These are phyloP conservation scores for Globisporangium barbulae DNA, from an alignment of 352 stramenopile genomes.

Conservation along the genomic window DNA sequence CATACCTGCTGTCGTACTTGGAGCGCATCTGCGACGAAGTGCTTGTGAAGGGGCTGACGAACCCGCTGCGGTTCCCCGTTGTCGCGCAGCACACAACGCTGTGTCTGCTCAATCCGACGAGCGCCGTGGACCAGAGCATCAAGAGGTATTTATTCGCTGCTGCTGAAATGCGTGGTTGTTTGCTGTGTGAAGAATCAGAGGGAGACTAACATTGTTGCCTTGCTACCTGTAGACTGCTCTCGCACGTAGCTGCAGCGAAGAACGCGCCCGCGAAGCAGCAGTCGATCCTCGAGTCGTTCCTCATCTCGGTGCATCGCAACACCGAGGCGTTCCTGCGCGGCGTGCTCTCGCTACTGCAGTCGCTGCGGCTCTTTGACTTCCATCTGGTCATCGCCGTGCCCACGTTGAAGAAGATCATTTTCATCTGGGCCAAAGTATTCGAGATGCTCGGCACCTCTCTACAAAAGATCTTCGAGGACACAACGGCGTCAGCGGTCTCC, in stretches of 20 bases:
- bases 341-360: slow-evolving; percentile 65
- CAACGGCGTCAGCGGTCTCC: neutral
- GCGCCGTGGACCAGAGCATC: slow-evolving; percentile 49
- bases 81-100: slow-evolving; percentile 76
- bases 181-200: neutral
- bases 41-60: slow-evolving; percentile 62
- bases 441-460: slow-evolving; percentile 45
- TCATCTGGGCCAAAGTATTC: slow-evolving; percentile 72
- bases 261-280: slow-evolving; percentile 35
- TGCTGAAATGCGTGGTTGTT: too few relatives aligned
- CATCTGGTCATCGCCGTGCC: slow-evolving; percentile 45
- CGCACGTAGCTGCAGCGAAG: slow-evolving; percentile 49
- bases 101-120: slow-evolving; percentile 70
- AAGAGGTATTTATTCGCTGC: slow-evolving; percentile 43
- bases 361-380: slow-evolving; percentile 62
- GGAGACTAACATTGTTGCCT: neutral
- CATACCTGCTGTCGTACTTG: slow-evolving; percentile 52
- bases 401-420: slow-evolving; percentile 71
- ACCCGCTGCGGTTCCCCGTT: slow-evolving; percentile 74
- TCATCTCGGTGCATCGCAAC: slow-evolving; percentile 68
- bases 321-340: slow-evolving; percentile 72
- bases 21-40: slow-evolving; percentile 67
- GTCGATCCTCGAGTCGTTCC: slow-evolving; percentile 56
- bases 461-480: slow-evolving; percentile 21
- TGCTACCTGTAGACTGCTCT: slow-evolving; percentile 38